Conservation (phyloP, 1,284 basidiomycete genomes). For the Ustilago tritici region DNA sequence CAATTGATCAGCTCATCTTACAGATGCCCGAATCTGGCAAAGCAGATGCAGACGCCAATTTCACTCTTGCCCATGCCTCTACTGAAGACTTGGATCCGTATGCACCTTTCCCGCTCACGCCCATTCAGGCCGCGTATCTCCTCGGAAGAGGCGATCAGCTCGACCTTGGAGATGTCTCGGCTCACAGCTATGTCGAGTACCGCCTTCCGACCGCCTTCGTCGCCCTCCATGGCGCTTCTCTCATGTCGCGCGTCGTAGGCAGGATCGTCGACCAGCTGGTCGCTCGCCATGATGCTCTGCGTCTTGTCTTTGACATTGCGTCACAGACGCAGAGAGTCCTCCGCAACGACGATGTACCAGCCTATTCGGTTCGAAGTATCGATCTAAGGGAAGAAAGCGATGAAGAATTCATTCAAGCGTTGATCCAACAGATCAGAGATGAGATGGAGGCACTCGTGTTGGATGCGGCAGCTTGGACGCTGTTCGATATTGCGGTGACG, state of each 20-base stretch:
- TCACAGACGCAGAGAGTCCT: background rate
- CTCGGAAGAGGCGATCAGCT: background rate
- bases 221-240: background rate
- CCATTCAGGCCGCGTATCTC: background rate
- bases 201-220: background rate
- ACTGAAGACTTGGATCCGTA: background rate
- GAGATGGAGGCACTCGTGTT: background rate
- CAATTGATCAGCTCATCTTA: background rate
- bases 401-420: background rate
- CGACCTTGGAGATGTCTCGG: constrained; percentile 1
- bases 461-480: background rate
- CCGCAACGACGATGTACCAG: background rate
- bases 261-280: background rate
- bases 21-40: background rate
- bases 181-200: background rate
- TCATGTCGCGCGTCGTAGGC: background rate
- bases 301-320: background rate
- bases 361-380: background rate
- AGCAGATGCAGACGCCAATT: background rate
- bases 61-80: background rate
- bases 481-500: background rate
- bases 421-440: background rate
- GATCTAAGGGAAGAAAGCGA: background rate
- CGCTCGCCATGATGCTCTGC: background rate
- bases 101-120: background rate